Percentiles rank a stretch among this genome's conserved stretches.
phyloP scores from a whole-genome alignment of 805 yeast genomes.

The Metschnikowia reukaufii region DNA sequence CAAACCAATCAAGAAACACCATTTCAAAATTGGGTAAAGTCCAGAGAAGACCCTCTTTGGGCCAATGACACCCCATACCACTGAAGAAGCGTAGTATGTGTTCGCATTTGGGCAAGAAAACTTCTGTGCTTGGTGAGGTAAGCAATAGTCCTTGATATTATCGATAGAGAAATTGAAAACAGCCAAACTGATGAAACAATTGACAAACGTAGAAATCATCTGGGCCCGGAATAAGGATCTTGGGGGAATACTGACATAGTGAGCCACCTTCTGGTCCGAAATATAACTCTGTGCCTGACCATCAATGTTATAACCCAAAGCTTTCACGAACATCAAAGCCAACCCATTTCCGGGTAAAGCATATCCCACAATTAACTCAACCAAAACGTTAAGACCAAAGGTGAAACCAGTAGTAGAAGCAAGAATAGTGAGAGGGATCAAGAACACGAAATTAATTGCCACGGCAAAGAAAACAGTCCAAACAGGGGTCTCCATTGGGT shows the following conservation, averaged over 20 bases:
- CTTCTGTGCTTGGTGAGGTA: slow-evolving; percentile 24
- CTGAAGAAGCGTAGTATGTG: slow-evolving; percentile 42
- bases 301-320: slow-evolving; percentile 48
- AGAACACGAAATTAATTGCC: slow-evolving; percentile 37
- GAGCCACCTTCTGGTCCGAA: slow-evolving; percentile 46
- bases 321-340: slow-evolving; percentile 48
- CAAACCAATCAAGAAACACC: slow-evolving; percentile 37
- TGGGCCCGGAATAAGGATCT: slow-evolving; percentile 44
- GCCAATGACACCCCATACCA: slow-evolving; percentile 45
- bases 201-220: slow-evolving; percentile 42
- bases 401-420: slow-evolving; percentile 36
- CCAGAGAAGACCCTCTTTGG: slow-evolving; percentile 21
- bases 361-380: slow-evolving; percentile 44
- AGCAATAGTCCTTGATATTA: slow-evolving; percentile 36
- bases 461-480: slow-evolving; percentile 42
- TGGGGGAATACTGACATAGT: slow-evolving; percentile 45
- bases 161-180: slow-evolving; percentile 44
- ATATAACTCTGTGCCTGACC: slow-evolving; percentile 49
- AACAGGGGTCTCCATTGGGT: slow-evolving; percentile 45
- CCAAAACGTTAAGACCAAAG: slow-evolving; percentile 43
- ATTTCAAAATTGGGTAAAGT: slow-evolving; percentile 16
- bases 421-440: slow-evolving; percentile 42
- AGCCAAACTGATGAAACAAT: slow-evolving; percentile 37
- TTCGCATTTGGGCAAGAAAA: slow-evolving; percentile 44
- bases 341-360: slow-evolving; percentile 48